Conservation (phyloP, 1,284 basidiomycete species). For the Uromyces viciae-fabae region DNA sequence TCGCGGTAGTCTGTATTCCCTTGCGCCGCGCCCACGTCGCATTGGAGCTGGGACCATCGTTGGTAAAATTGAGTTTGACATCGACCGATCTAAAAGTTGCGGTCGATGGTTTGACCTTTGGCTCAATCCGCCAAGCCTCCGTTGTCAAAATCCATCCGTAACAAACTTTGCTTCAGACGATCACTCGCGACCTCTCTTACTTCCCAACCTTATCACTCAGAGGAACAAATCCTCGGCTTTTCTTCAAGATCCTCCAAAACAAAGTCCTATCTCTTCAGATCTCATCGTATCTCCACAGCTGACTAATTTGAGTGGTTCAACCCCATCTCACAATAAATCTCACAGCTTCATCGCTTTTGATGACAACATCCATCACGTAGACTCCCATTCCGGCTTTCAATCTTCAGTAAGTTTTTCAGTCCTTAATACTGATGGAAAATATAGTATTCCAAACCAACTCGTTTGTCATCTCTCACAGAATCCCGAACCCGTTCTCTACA, state of each 20-base stretch:
- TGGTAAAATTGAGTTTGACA: constrained; percentile 82
- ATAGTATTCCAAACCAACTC: neutral
- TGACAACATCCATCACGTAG: neutral
- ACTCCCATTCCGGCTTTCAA: too few species aligned
- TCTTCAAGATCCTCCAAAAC: neutral
- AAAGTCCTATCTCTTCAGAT: neutral
- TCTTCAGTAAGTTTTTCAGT: too few species aligned
- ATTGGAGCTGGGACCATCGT: constrained; percentile 59
- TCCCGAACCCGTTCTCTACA: neutral
- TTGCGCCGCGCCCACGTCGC: constrained; percentile 8
- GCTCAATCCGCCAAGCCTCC: constrained; percentile 55
- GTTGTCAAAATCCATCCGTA: neutral
- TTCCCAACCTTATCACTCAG: constrained; percentile 18
- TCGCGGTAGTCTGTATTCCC: neutral
- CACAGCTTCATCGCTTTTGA: constrained; percentile 11
- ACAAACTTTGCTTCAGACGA: neutral
- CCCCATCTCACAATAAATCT: neutral
- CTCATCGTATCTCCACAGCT: neutral
- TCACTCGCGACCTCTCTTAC: neutral
- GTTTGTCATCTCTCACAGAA: neutral
- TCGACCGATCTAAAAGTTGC: constrained; percentile 63
- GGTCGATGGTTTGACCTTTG: constrained; percentile 78
- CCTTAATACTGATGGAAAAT: too few species aligned
- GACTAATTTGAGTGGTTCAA: neutral
- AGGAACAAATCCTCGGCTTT: neutral